Conservation (phyloP, 768 basidiomycete species). For the Gloeophyllum trabeum region DNA sequence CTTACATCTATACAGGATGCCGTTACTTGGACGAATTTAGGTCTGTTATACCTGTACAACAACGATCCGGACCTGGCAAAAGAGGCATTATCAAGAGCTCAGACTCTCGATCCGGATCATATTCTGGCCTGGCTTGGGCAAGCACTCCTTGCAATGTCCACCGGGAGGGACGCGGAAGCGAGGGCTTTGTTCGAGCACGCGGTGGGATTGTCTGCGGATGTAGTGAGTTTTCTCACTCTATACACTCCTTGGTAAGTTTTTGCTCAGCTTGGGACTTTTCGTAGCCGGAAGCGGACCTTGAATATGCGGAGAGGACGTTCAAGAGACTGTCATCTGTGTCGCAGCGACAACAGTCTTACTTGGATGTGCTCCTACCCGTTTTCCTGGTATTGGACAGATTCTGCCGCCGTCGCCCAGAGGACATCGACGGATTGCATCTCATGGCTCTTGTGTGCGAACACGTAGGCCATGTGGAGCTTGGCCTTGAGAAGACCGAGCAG, state of each 20-base stretch:
- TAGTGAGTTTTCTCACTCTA: constrained; percentile 33
- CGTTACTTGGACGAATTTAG: constrained; percentile 76
- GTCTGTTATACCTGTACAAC: constrained; percentile 75
- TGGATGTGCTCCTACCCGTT: constrained; percentile 52
- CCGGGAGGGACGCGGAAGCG: constrained; percentile 51
- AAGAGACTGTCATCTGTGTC: constrained; percentile 17
- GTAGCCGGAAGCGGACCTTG: constrained; percentile 76
- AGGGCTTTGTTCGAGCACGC: constrained; percentile 66
- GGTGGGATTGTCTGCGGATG: constrained; percentile 39
- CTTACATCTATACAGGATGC: constrained; percentile 40
- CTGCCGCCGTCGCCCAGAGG: constrained; percentile 50
- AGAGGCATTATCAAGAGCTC: constrained; percentile 78
- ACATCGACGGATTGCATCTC: constrained; percentile 73
- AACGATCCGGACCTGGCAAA: constrained; percentile 75
- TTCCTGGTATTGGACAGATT: constrained; percentile 80
- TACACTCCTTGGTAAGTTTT: not conserved
- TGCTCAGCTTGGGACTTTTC: not conserved
- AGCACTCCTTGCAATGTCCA: constrained; percentile 52
- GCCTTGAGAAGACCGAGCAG: constrained; percentile 39
- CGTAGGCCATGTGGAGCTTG: constrained; percentile 59
- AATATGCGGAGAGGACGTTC: constrained; percentile 57
- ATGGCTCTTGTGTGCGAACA: constrained; percentile 80
- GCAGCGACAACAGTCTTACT: constrained; percentile 12
- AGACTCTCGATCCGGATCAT: constrained; percentile 87
- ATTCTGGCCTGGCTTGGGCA: constrained; percentile 88